Evolutionary conservation across 305 asterid species (phyloP).

Genomic region (Fraxinus angustifolia): DNA sequence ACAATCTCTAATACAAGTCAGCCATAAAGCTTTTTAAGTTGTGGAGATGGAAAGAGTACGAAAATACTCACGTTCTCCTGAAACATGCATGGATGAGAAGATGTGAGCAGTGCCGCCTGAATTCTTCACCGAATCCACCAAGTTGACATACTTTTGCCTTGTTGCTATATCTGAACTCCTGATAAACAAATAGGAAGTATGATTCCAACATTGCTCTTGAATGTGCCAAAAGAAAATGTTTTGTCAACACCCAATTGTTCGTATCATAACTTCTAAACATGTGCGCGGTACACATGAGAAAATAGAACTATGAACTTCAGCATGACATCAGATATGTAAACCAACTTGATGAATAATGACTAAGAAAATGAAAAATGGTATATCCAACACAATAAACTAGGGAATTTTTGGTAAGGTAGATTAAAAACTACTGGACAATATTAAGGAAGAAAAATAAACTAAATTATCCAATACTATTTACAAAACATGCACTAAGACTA

Average conservation of each 20-base stretch:
- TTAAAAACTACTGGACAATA: not conserved
- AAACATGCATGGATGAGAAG: constrained; percentile 94
- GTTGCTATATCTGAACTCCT: constrained; percentile 79
- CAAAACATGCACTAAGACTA: constrained; percentile 6
- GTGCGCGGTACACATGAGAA: not conserved
- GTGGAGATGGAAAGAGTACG: not conserved
- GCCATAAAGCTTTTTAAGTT: not conserved
- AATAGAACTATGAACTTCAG: not conserved
- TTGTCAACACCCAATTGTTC: not conserved
- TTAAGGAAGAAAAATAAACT: not conserved
- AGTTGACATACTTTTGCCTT: constrained; percentile 61
- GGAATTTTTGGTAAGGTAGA: not conserved
- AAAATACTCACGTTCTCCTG: constrained; percentile 86
- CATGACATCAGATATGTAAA: not conserved
- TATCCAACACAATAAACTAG: not conserved
- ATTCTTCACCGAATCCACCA: constrained; percentile 78
- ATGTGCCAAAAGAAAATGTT: not conserved
- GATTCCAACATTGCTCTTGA: not conserved
- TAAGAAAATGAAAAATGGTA: not conserved
- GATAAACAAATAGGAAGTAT: constrained; percentile 8
- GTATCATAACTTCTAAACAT: not conserved
- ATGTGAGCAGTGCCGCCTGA: constrained; percentile 78
- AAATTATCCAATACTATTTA: not conserved
- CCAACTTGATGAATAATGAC: not conserved
- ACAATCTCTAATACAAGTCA: not conserved